Evolutionary conservation across 148 eudicot species (phyloP), one percentile per base, ranked within the genome.

Genomic region (Nyssa sinensis): DNA sequence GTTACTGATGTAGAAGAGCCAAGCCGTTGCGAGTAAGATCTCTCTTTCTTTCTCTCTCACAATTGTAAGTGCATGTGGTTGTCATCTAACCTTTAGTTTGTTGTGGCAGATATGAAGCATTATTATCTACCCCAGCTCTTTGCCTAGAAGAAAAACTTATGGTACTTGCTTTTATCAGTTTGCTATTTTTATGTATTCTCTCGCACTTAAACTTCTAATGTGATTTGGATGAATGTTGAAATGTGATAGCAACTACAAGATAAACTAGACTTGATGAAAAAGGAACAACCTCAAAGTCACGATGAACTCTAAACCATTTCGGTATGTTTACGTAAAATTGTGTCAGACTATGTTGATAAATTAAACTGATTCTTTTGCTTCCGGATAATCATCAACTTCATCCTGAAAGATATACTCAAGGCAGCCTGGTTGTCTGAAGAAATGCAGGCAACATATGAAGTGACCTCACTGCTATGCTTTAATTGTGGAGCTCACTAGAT

Each of bases 1-100:
- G 81, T 89, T 27, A 77, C 90, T 35, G 98, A 95, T 78, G 89
- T 95, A 71, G 98, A 83, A 69, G 98, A 95, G 79, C 98, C 98
- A 75, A 95, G 98, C 84, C 98, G 98, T 81, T 95, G 98, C 97
- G 98, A 95, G 98, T 95, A 92, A 72, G 77, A 33, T 59, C 64
- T 70, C 44, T 64, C 61, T 44, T 61, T 28, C 31, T 17, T 64
- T 19, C 11, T 53, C 32, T 62, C 72, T 4, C 75, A 19, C 61
- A 41, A 53, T 28, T 44, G 14, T 24, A 55, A 17, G 3, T 41
- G 27, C n/a, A 60, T 62, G 11, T 14, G 14, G 12, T 25, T 33
- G 30, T 19, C 27, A 24, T 47, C 58, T 80, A 31, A 64, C 16
- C 14, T 10, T 37, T 31, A 60, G 57, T 67, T 47, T 35, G 32